These are phyloP conservation scores for Tolypocladium nubicola DNA, from an alignment of 2,329 filamentous ascomycete species.

Conservation along the genomic window DNA sequence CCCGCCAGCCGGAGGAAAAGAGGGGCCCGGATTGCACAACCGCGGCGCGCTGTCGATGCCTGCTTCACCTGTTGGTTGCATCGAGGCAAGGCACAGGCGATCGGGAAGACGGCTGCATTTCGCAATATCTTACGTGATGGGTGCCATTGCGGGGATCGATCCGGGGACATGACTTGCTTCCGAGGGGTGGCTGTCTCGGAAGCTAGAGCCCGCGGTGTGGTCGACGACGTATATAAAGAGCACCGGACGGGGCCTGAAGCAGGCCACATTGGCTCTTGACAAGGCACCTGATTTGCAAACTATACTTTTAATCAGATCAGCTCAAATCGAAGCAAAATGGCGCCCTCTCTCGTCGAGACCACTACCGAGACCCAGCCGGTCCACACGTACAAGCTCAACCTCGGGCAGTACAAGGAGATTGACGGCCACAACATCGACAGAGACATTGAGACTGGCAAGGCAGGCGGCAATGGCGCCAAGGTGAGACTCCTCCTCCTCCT, in stretches of 20 bases:
- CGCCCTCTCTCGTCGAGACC: conserved; percentile 11
- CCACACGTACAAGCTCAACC: conserved; percentile 11
- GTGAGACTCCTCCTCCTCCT: conserved; percentile 6
- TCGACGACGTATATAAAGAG: not conserved
- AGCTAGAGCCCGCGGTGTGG: not conserved
- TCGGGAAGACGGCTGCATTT: not conserved
- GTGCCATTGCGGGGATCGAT: conserved; percentile 1
- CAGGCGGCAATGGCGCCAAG: conserved; percentile 15
- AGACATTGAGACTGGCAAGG: conserved; percentile 17
- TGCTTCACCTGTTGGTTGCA: not conserved
- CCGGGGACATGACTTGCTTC: not conserved
- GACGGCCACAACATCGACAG: conserved; percentile 13
- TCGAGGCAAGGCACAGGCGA: not conserved
- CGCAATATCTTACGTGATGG: not conserved
- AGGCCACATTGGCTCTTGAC: too few species aligned
- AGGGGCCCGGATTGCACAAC: not conserved
- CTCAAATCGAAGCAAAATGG: conserved; percentile 7
- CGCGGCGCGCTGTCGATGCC: not conserved
- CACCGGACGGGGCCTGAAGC: too few species aligned
- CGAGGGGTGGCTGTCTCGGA: not conserved
- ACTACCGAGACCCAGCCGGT: conserved; percentile 4
- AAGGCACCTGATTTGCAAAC: not conserved
- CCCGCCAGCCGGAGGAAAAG: not conserved
- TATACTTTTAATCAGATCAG: not conserved
- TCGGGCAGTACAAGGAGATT: conserved; percentile 20